Conservation (phyloP, 345 rosid genomes). For the Citrus reticulata region DNA sequence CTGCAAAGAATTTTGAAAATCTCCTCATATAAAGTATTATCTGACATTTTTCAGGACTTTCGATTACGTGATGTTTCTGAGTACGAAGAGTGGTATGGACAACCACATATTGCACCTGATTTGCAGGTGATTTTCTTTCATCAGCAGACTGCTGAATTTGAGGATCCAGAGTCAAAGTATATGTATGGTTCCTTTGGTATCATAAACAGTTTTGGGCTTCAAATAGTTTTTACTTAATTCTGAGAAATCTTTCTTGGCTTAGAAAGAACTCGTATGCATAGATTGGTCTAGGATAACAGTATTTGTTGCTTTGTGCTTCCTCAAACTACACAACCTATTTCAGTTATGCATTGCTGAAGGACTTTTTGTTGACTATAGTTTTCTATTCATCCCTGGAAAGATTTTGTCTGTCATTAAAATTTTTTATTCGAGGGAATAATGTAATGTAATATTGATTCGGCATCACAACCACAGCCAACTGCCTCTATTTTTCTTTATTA, state of each 20-base stretch:
- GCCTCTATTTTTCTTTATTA: background rate
- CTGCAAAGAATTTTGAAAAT: background rate
- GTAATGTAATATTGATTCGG: background rate
- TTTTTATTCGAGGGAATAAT: background rate
- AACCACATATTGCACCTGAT: conserved; percentile 78
- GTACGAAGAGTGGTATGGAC: conserved; percentile 98
- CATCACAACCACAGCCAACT: background rate
- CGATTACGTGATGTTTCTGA: conserved; percentile 65
- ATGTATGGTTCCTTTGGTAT: background rate
- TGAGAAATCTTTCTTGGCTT: background rate
- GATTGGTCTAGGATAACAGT: background rate
- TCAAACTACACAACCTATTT: background rate
- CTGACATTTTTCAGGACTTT: conserved; percentile 49
- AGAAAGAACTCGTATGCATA: background rate
- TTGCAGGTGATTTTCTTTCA: conserved; percentile 55
- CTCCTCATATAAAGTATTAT: conserved; percentile 8
- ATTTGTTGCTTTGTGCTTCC: background rate
- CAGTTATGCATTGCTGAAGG: background rate
- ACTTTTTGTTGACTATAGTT: background rate
- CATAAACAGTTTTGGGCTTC: background rate
- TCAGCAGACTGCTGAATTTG: background rate
- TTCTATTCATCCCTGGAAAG: background rate
- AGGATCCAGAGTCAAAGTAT: background rate
- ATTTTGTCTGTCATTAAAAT: background rate
- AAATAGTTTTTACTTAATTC: background rate